Conservation (phyloP, 129 eudicot genomes). For the Heracleum sosnowskyi region DNA sequence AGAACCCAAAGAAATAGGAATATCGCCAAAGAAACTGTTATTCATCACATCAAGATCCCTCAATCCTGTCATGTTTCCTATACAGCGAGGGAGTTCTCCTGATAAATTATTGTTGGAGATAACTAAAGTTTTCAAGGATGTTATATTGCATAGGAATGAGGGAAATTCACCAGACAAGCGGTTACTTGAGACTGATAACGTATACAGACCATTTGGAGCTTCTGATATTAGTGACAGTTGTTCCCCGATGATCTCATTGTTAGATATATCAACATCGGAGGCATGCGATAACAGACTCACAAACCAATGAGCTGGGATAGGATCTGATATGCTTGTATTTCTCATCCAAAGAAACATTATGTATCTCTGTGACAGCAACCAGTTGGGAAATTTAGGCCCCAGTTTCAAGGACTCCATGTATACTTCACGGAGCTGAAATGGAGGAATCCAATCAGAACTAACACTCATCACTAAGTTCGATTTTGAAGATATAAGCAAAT, state of each 20-base stretch:
- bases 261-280: background rate
- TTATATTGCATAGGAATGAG: background rate
- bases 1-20: too few relatives aligned
- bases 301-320: conserved; percentile 7
- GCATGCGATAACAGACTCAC: background rate
- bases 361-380: conserved; percentile 4
- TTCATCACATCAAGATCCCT: too few relatives aligned
- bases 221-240: too few relatives aligned
- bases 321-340: conserved; percentile 1
- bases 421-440: background rate
- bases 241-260: too few relatives aligned
- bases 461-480: background rate
- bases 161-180: background rate
- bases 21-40: too few relatives aligned
- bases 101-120: conserved; percentile 3
- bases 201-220: too few relatives aligned
- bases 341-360: background rate
- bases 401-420: background rate
- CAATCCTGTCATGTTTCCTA: background rate
- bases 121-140: background rate
- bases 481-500: background rate
- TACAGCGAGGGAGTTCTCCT: background rate
- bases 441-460: background rate
- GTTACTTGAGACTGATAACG: too few relatives aligned
- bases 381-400: conserved; percentile 4